Base-by-base conservation (phyloP, 2,329 filamentous ascomycete genomes). In the Xylaria sp. region DNA sequence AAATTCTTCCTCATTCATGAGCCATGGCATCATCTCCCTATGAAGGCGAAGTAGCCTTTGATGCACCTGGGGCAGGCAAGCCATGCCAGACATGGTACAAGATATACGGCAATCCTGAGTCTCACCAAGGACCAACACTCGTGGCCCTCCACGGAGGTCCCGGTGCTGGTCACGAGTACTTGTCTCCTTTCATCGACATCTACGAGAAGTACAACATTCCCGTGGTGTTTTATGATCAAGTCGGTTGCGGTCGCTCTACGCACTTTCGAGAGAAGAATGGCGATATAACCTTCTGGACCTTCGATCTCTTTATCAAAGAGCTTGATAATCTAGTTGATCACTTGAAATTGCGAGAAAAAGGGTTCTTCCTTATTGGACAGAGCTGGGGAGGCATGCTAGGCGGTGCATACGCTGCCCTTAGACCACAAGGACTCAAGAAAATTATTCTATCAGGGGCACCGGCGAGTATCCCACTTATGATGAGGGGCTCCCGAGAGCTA, bases 111-210 rank as follows among this genome's bases (percentile, higher is more conserved):
- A n/a, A 32, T 29, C 50, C 62, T 59, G 21, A 21, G 21, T 59
- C 54, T 23, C 54, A 69, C 53, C 25, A 76, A 87, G 0, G 87
- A 85, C 1, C 68, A 9, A 60, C 37, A 8, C 71, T 12, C 29
- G 57, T 72, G 5, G 66, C 60, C 2, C 64, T 71, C 4, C 67
- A 68, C 54, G 70, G 71, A 0, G 71, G 69, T 2, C 69, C 69
- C 3, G 70, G 70, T 1, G 84, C 84, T 1, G 84, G 84, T 21
- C 88, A 91, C 71, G 84, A 89, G 73, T 84, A 90, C 74, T 82
- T 91, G 3, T 87, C 89, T 27, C 88, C 89, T 10, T 81, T 92
- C 65, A 84, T 88, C 63, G 83, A 86, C 27, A 84, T 91, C 3
- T 58, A 37, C 42, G 21, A 37, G 9, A 29, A 55, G 12, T 77